Evolutionary conservation across 139 green algal genomes (phyloP).

Genomic region (Trebouxia sp.): DNA sequence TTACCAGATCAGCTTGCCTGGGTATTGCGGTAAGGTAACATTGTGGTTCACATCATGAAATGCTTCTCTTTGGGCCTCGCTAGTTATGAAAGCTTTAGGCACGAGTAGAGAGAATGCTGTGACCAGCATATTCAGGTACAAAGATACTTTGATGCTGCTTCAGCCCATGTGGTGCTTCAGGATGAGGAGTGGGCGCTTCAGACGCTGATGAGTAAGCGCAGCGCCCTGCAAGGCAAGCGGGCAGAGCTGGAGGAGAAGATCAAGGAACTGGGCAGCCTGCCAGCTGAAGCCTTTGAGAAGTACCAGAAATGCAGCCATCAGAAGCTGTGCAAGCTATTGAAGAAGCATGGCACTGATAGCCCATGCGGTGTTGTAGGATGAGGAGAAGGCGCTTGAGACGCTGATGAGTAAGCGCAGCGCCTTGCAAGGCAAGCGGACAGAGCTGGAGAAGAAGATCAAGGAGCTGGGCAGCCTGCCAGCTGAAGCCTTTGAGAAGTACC

Average conservation of each 20-base stretch:
- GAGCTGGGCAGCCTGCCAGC: constrained; percentile 90
- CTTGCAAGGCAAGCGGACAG: constrained; percentile 57
- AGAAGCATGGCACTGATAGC: no score
- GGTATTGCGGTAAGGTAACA: no score
- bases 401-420: constrained; percentile 56
- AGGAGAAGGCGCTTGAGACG: constrained; percentile 58
- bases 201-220: constrained; percentile 54
- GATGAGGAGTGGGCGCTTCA: constrained; percentile 61
- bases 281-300: constrained; percentile 82
- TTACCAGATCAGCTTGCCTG: neutral
- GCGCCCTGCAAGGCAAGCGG: constrained; percentile 48
- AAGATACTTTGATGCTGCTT: no score
- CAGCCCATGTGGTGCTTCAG: no score
- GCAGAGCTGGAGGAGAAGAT: constrained; percentile 84
- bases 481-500: constrained; percentile 85
- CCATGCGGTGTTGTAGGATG: constrained; percentile 42
- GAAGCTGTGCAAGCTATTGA: constrained; percentile 73
- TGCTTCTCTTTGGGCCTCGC: no score
- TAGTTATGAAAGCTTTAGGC: no score
- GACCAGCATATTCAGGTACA: no score
- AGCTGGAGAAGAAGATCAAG: constrained; percentile 82
- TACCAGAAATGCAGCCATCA: constrained; percentile 52
- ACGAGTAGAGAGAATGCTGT: no score
- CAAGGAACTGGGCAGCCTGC: constrained; percentile 89
- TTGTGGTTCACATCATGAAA: no score